Percentiles rank a stretch among this genome's conserved stretches.
Conservation (phyloP, 805 yeast genomes). For the Danielozyma ontarioensis region DNA sequence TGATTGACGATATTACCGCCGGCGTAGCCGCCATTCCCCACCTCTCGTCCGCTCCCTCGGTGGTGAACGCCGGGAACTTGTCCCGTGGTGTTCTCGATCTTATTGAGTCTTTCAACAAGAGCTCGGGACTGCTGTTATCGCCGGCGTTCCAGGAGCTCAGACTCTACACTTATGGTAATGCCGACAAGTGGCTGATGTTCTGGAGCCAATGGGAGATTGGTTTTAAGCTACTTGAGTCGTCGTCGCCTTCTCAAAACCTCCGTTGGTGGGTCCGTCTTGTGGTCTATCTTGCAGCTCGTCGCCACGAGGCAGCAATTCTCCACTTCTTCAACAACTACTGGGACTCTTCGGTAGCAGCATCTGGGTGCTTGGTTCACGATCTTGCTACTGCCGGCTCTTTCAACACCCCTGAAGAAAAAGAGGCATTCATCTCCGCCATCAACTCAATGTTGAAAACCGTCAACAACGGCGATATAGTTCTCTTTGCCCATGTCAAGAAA, state of each 20-base stretch:
- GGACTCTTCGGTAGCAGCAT: constrained; percentile 15
- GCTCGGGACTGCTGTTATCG: constrained; percentile 5
- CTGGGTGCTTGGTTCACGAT: constrained; percentile 21
- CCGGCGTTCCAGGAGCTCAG: constrained; percentile 26
- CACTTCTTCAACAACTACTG: constrained; percentile 27
- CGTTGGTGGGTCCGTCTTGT: constrained; percentile 28
- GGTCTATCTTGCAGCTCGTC: constrained; percentile 26
- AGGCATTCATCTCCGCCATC: constrained; percentile 19
- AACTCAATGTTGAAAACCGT: constrained; percentile 11
- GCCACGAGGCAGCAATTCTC: constrained; percentile 18
- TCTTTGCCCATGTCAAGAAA: constrained; percentile 3
- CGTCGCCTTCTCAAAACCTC: constrained; percentile 1
- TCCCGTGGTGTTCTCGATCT: constrained; percentile 25
- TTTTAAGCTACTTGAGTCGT: constrained; percentile 5
- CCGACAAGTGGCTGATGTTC: constrained; percentile 32
- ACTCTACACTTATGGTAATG: constrained; percentile 33
- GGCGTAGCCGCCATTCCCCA: constrained; percentile 2
- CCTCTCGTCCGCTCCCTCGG: constrained; percentile 3
- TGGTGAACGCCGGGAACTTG: constrained; percentile 20
- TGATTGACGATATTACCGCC: constrained; percentile 18
- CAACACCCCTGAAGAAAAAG: constrained; percentile 15
- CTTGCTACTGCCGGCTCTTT: constrained; percentile 12
- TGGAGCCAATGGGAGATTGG: constrained; percentile 35
- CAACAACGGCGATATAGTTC: constrained; percentile 2
- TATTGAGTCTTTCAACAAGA: constrained; percentile 15